Evolutionary conservation across 495 filamentous ascomycete species (phyloP).

Genomic region (Tetracladium setigerum): DNA sequence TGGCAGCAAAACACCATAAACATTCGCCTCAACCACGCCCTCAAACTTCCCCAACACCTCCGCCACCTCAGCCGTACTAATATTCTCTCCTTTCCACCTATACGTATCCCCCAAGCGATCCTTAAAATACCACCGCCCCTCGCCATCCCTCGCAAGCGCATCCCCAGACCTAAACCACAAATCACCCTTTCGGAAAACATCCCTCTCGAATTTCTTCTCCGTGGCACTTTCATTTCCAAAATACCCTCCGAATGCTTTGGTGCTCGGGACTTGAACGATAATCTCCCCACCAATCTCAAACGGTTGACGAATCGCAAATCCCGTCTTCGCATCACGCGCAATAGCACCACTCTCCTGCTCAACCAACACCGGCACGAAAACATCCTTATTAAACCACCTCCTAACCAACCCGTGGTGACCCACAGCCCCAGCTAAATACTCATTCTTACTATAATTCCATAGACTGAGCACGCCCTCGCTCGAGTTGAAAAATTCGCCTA

Average conservation of each 20-base stretch:
- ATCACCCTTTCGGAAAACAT: constrained; percentile 71
- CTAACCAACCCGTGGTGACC: constrained; percentile 63
- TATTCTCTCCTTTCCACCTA: constrained; percentile 80
- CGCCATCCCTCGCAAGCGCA: constrained; percentile 52
- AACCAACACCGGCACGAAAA: constrained; percentile 58
- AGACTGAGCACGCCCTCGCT: constrained; percentile 55
- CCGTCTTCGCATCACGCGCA: constrained; percentile 53
- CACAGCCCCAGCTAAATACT: constrained; percentile 54
- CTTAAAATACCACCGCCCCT: constrained; percentile 74
- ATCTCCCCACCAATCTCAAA: constrained; percentile 72
- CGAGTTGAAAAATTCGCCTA: constrained; percentile 60
- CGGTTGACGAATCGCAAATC: constrained; percentile 52
- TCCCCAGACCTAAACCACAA: constrained; percentile 71
- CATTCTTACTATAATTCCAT: constrained; percentile 49
- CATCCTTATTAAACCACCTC: constrained; percentile 40
- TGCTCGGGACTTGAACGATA: constrained; percentile 53
- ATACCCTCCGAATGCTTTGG: constrained; percentile 61
- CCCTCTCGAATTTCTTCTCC: constrained; percentile 56
- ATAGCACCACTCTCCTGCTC: constrained; percentile 61
- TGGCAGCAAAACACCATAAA: constrained; percentile 69
- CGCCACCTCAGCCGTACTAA: constrained; percentile 70
- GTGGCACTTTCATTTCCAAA: constrained; percentile 60
- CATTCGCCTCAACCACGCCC: constrained; percentile 65
- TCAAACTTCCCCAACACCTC: constrained; percentile 59
- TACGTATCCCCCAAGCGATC: constrained; percentile 75